These are phyloP conservation scores for Vitis hybrid DNA, from an alignment of 177 flowering plant genomes.

Conservation along the genomic window DNA sequence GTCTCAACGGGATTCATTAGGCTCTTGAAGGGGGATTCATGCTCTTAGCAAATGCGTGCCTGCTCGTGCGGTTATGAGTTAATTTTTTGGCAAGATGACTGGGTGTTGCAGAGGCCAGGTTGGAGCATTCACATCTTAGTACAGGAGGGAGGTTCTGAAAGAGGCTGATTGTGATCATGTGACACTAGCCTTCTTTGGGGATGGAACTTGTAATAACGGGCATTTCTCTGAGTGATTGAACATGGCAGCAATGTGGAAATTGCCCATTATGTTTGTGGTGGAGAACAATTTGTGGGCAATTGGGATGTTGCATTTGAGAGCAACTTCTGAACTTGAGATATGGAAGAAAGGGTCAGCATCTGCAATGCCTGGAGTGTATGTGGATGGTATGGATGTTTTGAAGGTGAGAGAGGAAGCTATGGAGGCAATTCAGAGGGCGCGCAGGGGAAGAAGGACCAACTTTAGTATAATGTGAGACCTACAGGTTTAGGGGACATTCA, in stretches of 20 bases:
- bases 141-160: conserved; percentile 71
- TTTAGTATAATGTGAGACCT: conserved; percentile 90
- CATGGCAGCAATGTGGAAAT: conserved; percentile 91
- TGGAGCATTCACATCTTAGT: conserved; percentile 82
- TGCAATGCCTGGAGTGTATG: conserved; percentile 98
- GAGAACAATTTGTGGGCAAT: conserved; percentile 99
- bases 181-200: conserved; percentile 84
- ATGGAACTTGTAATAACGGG: conserved; percentile 93
- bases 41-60: conserved; percentile 89
- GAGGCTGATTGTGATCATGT: conserved; percentile 67
- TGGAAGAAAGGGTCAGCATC: conserved; percentile 97
- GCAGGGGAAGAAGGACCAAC: conserved; percentile 94
- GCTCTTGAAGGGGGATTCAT: conserved; percentile 73
- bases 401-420: conserved; percentile 96
- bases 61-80: conserved; percentile 79
- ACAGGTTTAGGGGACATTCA: conserved; percentile 93
- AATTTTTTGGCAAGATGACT: conserved; percentile 87
- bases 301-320: conserved; percentile 93
- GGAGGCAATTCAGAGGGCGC: conserved; percentile 80
- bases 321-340: conserved; percentile 90
- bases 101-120: conserved; percentile 96
- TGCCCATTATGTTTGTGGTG: conserved; percentile 90
- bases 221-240: conserved; percentile 97
- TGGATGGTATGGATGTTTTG: conserved; percentile 98
- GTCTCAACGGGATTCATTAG: conserved; percentile 94